phyloP scores from a whole-genome alignment of 371 early-diverging fungal genomes.

The Mortierella sp. region DNA sequence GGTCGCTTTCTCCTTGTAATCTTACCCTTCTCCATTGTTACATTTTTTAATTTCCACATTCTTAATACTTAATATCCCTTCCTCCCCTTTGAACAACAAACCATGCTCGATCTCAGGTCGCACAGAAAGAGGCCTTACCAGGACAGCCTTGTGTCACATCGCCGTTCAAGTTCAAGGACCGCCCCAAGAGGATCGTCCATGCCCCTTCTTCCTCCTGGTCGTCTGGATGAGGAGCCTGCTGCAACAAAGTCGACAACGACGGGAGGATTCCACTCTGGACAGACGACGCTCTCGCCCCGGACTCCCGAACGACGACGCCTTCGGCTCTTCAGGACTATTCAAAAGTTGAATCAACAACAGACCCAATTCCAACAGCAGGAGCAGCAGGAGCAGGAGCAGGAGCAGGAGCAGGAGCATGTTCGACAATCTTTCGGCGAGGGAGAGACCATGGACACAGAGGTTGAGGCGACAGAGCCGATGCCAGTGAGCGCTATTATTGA shows the following conservation, averaged over 20 bases:
- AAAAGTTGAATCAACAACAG: not conserved
- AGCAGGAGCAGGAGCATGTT: constrained; percentile 1
- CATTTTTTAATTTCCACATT: constrained; percentile 17
- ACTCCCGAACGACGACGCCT: constrained; percentile 19
- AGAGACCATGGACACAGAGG: constrained; percentile 17
- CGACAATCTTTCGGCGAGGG: not conserved
- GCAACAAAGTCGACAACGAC: not conserved
- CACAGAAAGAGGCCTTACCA: constrained; percentile 50
- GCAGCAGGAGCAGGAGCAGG: constrained; percentile 5
- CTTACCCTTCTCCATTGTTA: not conserved
- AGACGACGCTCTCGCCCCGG: constrained; percentile 12
- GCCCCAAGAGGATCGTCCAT: constrained; percentile 10
- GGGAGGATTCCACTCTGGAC: not conserved
- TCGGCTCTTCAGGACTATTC: constrained; percentile 18
- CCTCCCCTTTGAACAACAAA: not conserved
- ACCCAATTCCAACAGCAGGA: constrained; percentile 13
- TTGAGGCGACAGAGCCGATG: not conserved
- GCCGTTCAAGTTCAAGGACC: constrained; percentile 13
- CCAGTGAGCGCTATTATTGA: not conserved
- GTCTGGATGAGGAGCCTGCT: not conserved
- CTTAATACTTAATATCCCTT: constrained; percentile 2
- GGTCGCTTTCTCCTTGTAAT: not conserved
- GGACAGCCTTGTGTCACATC: constrained; percentile 43
- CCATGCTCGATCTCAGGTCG: constrained; percentile 50
- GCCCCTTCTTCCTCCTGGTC: not conserved